Conservation (phyloP, 1,284 basidiomycete genomes). For the Erythrobasidium hasegawianum region DNA sequence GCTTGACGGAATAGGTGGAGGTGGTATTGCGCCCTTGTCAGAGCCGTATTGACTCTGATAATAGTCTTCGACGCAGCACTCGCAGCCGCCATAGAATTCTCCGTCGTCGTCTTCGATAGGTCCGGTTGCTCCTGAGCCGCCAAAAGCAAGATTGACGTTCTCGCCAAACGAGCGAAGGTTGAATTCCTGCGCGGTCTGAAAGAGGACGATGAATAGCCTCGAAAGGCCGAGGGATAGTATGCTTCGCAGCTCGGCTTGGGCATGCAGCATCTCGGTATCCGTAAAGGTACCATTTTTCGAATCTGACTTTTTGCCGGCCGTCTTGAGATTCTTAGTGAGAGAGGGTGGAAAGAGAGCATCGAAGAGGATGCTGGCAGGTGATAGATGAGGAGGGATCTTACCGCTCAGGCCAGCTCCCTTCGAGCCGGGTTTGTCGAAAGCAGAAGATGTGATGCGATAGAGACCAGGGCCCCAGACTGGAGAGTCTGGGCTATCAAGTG, state of each 20-base stretch:
- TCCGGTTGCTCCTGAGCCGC: slow-evolving; percentile 19
- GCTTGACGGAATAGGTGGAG: neutral
- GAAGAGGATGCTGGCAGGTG: slow-evolving; percentile 31
- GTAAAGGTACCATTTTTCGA: neutral
- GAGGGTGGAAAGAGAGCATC: slow-evolving; percentile 30
- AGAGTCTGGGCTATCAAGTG: slow-evolving; percentile 14
- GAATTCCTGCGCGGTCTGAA: slow-evolving; percentile 33
- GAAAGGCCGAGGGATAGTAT: slow-evolving; percentile 31
- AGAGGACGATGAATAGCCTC: slow-evolving; percentile 32
- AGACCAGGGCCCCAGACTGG: slow-evolving; percentile 25
- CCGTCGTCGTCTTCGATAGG: slow-evolving; percentile 16
- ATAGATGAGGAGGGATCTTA: slow-evolving; percentile 4
- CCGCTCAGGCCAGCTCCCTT: neutral
- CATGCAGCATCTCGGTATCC: neutral
- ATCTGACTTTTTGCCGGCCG: neutral
- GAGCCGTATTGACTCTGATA: slow-evolving; percentile 7
- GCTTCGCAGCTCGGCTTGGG: slow-evolving; percentile 19
- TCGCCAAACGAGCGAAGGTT: slow-evolving; percentile 34
- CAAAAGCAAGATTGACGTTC: slow-evolving; percentile 32
- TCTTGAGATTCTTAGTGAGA: neutral
- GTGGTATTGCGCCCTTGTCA: slow-evolving; percentile 1
- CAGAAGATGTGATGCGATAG: slow-evolving; percentile 25
- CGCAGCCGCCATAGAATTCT: slow-evolving; percentile 32
- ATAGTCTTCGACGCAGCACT: slow-evolving; percentile 32
- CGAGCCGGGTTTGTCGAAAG: neutral